A percentile compares a stretch with the other conserved stretches of the same genome.
phyloP scores from a whole-genome alignment of 2,329 filamentous ascomycete genomes.

The Diplocarpon mali region DNA sequence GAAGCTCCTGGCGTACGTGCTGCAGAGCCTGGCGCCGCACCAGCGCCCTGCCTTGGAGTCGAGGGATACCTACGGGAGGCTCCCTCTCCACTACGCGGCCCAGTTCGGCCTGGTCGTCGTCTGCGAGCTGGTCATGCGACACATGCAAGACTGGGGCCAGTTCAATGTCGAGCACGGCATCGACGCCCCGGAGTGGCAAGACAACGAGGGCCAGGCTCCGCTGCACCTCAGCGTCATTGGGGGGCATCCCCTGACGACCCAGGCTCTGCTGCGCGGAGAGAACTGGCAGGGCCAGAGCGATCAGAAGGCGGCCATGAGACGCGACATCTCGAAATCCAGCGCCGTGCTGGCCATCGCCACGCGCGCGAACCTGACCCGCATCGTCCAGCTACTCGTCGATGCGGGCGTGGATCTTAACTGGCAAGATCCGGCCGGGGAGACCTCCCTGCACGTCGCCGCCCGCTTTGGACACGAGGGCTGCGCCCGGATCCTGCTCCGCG shows the following conservation, averaged over 20 bases:
- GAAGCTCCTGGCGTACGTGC: constrained; percentile 47
- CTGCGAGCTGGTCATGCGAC: constrained; percentile 74
- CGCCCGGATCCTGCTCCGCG: constrained; percentile 62
- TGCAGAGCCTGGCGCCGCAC: constrained; percentile 55
- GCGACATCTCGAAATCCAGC: constrained; percentile 68
- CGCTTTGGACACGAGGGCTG: constrained; percentile 78
- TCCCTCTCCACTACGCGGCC: constrained; percentile 85
- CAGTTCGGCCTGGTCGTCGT: constrained; percentile 92
- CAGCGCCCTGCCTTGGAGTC: constrained; percentile 59
- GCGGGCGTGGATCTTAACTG: constrained; percentile 90
- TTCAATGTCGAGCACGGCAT: constrained; percentile 80
- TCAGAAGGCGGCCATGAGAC: constrained; percentile 53
- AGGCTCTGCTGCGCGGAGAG: constrained; percentile 69
- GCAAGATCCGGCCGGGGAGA: constrained; percentile 82
- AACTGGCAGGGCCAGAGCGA: constrained; percentile 56
- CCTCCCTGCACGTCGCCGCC: constrained; percentile 82
- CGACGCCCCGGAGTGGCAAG: constrained; percentile 81
- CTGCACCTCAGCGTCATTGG: constrained; percentile 87
- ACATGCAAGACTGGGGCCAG: constrained; percentile 81
- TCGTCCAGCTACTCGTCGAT: constrained; percentile 78
- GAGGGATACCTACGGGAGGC: constrained; percentile 68
- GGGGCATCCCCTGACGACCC: constrained; percentile 78
- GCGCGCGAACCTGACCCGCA: constrained; percentile 73
- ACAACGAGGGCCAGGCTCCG: constrained; percentile 81
- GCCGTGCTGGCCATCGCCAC: constrained; percentile 81